These are phyloP conservation scores for Boletus patriciae DNA, from an alignment of 768 basidiomycete species.

Conservation along the genomic window DNA sequence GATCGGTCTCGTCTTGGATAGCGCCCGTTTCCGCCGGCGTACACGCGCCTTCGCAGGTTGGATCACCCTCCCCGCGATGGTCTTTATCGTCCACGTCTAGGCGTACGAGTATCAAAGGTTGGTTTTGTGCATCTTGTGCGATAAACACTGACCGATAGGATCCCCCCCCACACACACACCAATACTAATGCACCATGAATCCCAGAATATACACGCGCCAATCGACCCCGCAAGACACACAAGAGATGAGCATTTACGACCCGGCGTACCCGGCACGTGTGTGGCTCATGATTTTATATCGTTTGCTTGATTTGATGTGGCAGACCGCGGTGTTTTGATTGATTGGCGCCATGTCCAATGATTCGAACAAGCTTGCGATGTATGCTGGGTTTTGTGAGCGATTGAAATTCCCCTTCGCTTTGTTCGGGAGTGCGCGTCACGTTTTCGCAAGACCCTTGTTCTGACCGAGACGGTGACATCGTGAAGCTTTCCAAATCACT, in stretches of 20 bases:
- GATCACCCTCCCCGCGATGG: constrained; percentile 57
- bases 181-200: no score
- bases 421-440: no score
- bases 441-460: no score
- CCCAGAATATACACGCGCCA: constrained; percentile 57
- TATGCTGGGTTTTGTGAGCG: no score
- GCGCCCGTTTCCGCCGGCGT: constrained; percentile 48
- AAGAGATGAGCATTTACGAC: constrained; percentile 48
- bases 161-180: no score
- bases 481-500: no score
- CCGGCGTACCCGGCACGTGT: constrained; percentile 25
- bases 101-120: constrained; percentile 40
- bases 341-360: no score
- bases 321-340: constrained; percentile 40
- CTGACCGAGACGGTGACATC: no score
- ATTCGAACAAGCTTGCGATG: no score
- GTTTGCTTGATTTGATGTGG: constrained; percentile 78
- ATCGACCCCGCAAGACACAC: constrained; percentile 40
- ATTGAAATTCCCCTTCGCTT: no score
- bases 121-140: background rate
- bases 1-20: constrained; percentile 47
- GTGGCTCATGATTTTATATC: constrained; percentile 66
- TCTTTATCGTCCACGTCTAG: constrained; percentile 71
- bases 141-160: background rate
- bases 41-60: constrained; percentile 68